Percentiles rank a stretch among this genome's conserved stretches.
Conservation (phyloP, 164 flowering plant species). For the Vitis rotundifolia region DNA sequence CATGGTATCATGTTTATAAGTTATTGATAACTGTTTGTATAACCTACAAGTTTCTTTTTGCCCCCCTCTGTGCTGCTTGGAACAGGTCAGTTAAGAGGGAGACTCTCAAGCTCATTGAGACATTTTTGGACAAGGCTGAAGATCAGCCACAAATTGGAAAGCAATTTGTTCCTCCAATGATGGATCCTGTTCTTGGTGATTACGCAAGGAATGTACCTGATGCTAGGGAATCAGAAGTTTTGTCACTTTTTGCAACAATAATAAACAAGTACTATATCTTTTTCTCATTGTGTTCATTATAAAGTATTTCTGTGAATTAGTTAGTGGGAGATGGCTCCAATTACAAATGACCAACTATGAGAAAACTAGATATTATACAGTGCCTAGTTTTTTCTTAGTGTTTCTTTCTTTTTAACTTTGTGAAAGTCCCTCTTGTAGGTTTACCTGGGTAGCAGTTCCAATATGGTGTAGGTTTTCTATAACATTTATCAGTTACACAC, state of each 20-base stretch:
- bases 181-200: conserved; percentile 97
- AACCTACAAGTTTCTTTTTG: too few relatives aligned
- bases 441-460: too few relatives aligned
- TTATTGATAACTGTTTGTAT: too few relatives aligned
- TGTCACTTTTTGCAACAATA: conserved; percentile 94
- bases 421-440: too few relatives aligned
- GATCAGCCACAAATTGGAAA: conserved; percentile 96
- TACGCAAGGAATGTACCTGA: conserved; percentile 96
- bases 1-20: too few relatives aligned
- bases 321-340: too few relatives aligned
- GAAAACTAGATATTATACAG: too few relatives aligned
- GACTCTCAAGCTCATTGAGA: conserved; percentile 93
- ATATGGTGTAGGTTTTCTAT: too few relatives aligned
- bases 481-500: too few relatives aligned
- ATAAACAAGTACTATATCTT: conserved; percentile 77
- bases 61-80: not conserved
- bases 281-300: not conserved
- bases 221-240: conserved; percentile 99
- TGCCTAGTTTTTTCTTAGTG: too few relatives aligned
- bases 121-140: conserved; percentile 97
- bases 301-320: not conserved
- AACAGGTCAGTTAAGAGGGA: conserved; percentile 96
- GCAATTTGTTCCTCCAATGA: conserved; percentile 99
- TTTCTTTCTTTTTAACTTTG: too few relatives aligned
- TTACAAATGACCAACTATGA: too few relatives aligned